phyloP scores from a whole-genome alignment of 2,329 filamentous ascomycete species.

The Penicillium aurantiogriseum region DNA sequence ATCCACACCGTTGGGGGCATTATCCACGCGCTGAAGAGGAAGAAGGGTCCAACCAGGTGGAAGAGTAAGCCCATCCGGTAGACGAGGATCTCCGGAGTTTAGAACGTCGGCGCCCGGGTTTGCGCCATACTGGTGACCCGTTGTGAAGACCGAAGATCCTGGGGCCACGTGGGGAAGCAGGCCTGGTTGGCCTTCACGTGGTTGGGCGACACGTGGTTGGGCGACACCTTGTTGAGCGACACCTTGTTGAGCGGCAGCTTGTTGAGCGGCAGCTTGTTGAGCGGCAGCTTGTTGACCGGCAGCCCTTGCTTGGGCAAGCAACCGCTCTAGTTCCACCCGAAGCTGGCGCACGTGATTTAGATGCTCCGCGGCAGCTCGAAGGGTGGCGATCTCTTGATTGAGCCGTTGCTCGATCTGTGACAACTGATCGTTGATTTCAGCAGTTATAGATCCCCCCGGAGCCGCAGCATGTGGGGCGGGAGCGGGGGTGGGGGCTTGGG shows the following conservation, averaged over 20 bases:
- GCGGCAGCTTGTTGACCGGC: no score
- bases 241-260: constrained; percentile 18
- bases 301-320: constrained; percentile 53
- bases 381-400: constrained; percentile 61
- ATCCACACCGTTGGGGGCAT: constrained; percentile 1
- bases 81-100: constrained; percentile 43
- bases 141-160: constrained; percentile 19
- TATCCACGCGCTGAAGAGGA: constrained; percentile 28
- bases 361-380: constrained; percentile 66
- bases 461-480: constrained; percentile 9
- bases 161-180: constrained; percentile 14
- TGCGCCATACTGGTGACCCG: constrained; percentile 32
- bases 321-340: constrained; percentile 64
- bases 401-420: constrained; percentile 67
- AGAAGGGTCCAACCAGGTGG: constrained; percentile 50
- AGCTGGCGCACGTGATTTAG: constrained; percentile 66
- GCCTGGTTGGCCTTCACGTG: not conserved
- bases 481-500: constrained; percentile 18
- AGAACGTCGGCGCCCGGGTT: constrained; percentile 34
- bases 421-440: constrained; percentile 58
- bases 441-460: constrained; percentile 22
- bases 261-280: constrained; percentile 21
- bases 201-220: not conserved
- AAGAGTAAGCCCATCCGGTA: constrained; percentile 53
- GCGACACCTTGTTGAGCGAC: not conserved